Base-by-base conservation (phyloP, 2,329 filamentous ascomycete species). In the Neoascochyta sp. region DNA sequence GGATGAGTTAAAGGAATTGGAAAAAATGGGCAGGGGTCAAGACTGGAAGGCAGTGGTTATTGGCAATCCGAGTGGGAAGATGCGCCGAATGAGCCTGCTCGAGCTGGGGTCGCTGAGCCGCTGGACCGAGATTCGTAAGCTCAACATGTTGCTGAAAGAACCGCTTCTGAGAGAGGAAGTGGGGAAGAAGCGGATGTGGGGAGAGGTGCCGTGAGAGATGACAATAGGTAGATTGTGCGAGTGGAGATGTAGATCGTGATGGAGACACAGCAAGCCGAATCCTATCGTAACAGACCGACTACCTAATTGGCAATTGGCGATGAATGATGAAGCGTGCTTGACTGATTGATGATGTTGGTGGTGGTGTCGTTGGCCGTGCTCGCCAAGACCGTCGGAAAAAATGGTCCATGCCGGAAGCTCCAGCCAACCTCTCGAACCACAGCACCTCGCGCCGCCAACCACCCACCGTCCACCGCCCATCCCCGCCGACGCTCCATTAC, bases 1-100 rank as follows among this genome's bases (percentile, higher is more conserved):
- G 52, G 37, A 51, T 10, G 48, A 57, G 28, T 57, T 53, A 24
- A 49, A 47, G 13, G 64, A 73, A 41, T 63, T 71, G 15, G 50
- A 47, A 29, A 55, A 52, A 45, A 66, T 71, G 34, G 48, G 45
- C 9, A 37, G 41, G 39, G 68, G 71, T 23, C 32, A 26, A 14
- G 73, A 80, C 25, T 87, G 80, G 82, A 76, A 76, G 35, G 79
- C 83, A 1, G 70, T 80, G 16, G 75, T 87, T 42, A 76, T 86
- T 52, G 83, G 83, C 9, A 82, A 84, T 51, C 82, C 83, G 9
- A 77, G 75, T 24, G 76, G 80, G 25, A 81, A 78, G 58, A 76
- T 74, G 50, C 72, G 84, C 27, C 73, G 80, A 38, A 78, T 88
- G 71, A 86, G 77, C 53, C 57, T 86, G 14, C 65, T 89, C 10